phyloP scores from a whole-genome alignment of 2,329 filamentous ascomycete species.

The Pseudocercospora cruenta region DNA sequence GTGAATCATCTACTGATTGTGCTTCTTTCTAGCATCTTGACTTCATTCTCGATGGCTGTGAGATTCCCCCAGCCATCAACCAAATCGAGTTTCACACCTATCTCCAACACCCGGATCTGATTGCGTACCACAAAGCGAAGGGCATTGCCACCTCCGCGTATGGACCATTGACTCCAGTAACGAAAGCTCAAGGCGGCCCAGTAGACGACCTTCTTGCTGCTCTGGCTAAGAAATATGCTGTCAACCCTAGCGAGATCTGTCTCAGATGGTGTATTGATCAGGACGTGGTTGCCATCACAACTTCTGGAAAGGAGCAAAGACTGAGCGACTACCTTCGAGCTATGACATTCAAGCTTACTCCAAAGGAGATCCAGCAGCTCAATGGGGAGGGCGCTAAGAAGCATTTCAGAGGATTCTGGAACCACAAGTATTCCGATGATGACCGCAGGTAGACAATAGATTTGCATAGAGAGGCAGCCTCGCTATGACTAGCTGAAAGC shows the following conservation, averaged over 20 bases:
- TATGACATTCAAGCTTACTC: conserved; percentile 62
- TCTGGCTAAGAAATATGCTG: conserved; percentile 64
- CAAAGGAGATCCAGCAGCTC: conserved; percentile 59
- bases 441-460: conserved; percentile 40
- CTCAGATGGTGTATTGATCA: conserved; percentile 66
- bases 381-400: conserved; percentile 53
- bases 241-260: conserved; percentile 59
- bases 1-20: neutral
- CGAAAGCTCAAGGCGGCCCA: conserved; percentile 59
- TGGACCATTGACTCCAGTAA: conserved; percentile 54
- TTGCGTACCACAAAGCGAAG: conserved; percentile 57
- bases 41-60: conserved; percentile 57
- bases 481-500: neutral
- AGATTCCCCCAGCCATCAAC: conserved; percentile 63
- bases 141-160: conserved; percentile 54
- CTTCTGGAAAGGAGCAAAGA: conserved; percentile 62
- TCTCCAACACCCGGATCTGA: conserved; percentile 63
- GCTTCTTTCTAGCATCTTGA: conserved; percentile 52
- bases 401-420: conserved; percentile 58
- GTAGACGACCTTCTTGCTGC: conserved; percentile 55
- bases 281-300: conserved; percentile 62
- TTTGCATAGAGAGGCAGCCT: neutral
- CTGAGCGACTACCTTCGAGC: conserved; percentile 61
- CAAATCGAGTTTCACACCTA: conserved; percentile 73
- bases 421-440: conserved; percentile 50